Evolutionary conservation across 2,329 filamentous ascomycete genomes (phyloP).

Genomic region (Sclerotinia minor): DNA sequence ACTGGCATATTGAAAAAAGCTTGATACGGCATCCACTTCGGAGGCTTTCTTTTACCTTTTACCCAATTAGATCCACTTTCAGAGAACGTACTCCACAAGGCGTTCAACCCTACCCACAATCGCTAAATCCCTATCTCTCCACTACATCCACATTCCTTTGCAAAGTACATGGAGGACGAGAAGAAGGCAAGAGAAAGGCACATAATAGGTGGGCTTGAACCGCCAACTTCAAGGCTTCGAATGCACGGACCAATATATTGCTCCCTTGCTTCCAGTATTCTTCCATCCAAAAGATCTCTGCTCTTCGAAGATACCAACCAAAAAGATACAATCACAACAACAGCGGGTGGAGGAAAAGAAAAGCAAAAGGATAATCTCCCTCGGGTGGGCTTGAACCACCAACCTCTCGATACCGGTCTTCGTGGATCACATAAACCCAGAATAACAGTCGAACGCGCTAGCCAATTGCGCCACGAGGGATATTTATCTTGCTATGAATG

Average conservation of each 20-base stretch:
- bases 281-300: neutral
- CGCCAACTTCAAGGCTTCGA: neutral
- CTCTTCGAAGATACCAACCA: too few species aligned
- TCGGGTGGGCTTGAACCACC: constrained; percentile 19
- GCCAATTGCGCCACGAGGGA: constrained; percentile 26
- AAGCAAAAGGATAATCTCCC: neutral
- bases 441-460: constrained; percentile 25
- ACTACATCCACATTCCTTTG: constrained; percentile 5
- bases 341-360: neutral
- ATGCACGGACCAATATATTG: neutral
- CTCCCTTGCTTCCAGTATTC: neutral
- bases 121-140: neutral
- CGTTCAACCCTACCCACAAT: neutral
- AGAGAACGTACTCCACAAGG: neutral
- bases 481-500: neutral
- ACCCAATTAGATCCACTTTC: constrained; percentile 8
- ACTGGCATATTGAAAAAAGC: neutral
- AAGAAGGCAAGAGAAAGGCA: neutral
- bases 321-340: neutral
- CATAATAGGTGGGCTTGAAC: constrained; percentile 1
- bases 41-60: neutral
- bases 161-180: neutral
- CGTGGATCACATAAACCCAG: neutral
- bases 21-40: constrained; percentile 6
- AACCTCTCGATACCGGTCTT: constrained; percentile 19